Percentiles rank a stretch among this genome's conserved stretches.
phyloP scores from a whole-genome alignment of 2,329 filamentous ascomycete genomes.

The Fusarium xylarioides region DNA sequence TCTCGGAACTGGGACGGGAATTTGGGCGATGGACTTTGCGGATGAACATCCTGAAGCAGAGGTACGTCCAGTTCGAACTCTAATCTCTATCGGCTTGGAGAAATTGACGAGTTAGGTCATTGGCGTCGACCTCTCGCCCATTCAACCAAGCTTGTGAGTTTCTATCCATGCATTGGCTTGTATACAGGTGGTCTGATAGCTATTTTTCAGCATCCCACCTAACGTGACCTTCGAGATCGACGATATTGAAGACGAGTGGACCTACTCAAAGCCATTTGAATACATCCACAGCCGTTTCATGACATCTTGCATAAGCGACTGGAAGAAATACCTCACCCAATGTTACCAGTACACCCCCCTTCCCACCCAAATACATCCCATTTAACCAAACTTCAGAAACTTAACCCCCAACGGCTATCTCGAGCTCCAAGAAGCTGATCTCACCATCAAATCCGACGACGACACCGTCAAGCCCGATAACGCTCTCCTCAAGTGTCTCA shows the following conservation, averaged over 20 bases:
- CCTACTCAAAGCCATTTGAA: neutral
- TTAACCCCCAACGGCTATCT: neutral
- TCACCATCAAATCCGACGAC: neutral
- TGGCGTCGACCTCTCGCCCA: neutral
- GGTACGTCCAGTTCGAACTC: neutral
- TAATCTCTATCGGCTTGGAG: fast-evolving
- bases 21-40: neutral
- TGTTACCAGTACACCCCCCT: neutral
- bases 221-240: neutral
- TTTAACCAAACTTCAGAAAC: neutral
- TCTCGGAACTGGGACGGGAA: conserved; percentile 5
- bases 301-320: neutral
- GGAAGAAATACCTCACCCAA: neutral
- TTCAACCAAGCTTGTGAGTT: neutral
- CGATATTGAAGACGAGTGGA: neutral
- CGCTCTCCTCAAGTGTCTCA: neutral
- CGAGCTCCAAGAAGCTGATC: neutral
- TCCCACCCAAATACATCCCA: fast-evolving
- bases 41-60: neutral
- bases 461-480: neutral
- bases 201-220: neutral
- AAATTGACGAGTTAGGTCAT: neutral
- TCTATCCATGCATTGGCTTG: fast-evolving
- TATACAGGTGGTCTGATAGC: neutral
- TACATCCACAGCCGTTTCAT: neutral